phyloP scores from a whole-genome alignment of 305 asterid genomes.

The Plantago lanceolata region DNA sequence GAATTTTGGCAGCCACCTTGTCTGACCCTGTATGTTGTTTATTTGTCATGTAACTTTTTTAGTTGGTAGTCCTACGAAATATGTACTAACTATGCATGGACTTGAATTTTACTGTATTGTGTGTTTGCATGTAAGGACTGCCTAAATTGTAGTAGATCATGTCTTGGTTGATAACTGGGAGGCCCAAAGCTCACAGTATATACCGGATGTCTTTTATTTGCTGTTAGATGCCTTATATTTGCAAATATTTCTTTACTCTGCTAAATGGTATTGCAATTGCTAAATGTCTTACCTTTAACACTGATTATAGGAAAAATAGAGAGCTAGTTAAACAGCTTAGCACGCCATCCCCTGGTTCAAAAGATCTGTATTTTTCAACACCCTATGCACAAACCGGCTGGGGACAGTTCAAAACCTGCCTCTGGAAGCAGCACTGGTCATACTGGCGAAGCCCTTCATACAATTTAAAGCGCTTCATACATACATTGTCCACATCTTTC shows the following conservation, averaged over 20 bases:
- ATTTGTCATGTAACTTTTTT: not conserved
- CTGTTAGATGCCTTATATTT: not conserved
- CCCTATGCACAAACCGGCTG: slow-evolving; percentile 33
- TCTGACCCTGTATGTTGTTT: not conserved
- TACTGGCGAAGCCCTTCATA: slow-evolving; percentile 58
- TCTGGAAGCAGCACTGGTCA: slow-evolving; percentile 52
- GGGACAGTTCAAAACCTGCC: slow-evolving; percentile 51
- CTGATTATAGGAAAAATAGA: slow-evolving; percentile 30
- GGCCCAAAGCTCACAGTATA: too few species aligned
- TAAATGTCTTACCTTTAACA: not conserved
- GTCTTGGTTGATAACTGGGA: too few species aligned
- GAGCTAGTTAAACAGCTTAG: slow-evolving; percentile 32
- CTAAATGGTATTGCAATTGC: not conserved
- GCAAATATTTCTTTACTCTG: not conserved
- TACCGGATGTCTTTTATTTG: not conserved
- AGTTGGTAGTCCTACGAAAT: too few species aligned
- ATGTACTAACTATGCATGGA: not conserved
- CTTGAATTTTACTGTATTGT: too few species aligned
- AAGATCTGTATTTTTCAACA: slow-evolving; percentile 37
- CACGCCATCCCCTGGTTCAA: slow-evolving; percentile 37
- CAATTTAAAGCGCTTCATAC: slow-evolving; percentile 35
- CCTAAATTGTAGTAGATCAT: too few species aligned
- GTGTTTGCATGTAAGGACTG: too few species aligned
- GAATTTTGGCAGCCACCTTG: not conserved
- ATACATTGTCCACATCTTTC: slow-evolving; percentile 31